Percentiles rank a stretch among this genome's conserved stretches.
These are phyloP conservation scores for Coemansia asiatica DNA, from an alignment of 192 early-diverging fungal genomes.

Conservation along the genomic window DNA sequence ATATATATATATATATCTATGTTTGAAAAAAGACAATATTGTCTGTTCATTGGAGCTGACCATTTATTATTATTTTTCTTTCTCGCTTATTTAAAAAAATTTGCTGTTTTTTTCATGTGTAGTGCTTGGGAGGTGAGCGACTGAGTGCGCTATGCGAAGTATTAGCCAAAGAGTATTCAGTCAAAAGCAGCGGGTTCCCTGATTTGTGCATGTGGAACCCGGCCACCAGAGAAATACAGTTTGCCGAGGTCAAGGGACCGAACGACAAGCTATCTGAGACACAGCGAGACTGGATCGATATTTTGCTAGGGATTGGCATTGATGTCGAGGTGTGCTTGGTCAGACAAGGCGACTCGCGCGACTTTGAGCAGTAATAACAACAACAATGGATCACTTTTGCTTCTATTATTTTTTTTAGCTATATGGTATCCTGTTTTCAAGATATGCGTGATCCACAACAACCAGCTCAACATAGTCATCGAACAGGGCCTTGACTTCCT, in stretches of 20 bases:
- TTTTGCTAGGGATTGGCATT: constrained; percentile 55
- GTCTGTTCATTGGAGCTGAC: too few species aligned
- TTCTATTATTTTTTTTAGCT: background rate
- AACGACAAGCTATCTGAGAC: constrained; percentile 67
- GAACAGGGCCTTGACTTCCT: constrained; percentile 57
- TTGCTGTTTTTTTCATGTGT: constrained; percentile 10
- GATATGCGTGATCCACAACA: constrained; percentile 54
- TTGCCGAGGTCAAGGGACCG: constrained; percentile 73
- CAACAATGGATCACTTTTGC: background rate
- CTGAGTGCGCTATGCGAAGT: constrained; percentile 61
- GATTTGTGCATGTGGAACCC: constrained; percentile 72
- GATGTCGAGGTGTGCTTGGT: constrained; percentile 67
- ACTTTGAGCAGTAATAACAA: constrained; percentile 6
- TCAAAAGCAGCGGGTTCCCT: constrained; percentile 66
- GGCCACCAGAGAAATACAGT: constrained; percentile 53
- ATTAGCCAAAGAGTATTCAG: constrained; percentile 64
- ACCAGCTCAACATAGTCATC: constrained; percentile 58
- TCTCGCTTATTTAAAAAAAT: too few species aligned
- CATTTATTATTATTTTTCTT: too few species aligned
- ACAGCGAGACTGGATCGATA: constrained; percentile 70
- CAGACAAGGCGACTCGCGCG: constrained; percentile 34
- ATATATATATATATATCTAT: background rate
- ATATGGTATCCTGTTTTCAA: constrained; percentile 55
- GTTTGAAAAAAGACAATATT: too few species aligned
- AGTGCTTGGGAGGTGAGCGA: constrained; percentile 61